These are phyloP conservation scores for Carpinus fangiana DNA, from an alignment of 306 rosid species.

Conservation along the genomic window DNA sequence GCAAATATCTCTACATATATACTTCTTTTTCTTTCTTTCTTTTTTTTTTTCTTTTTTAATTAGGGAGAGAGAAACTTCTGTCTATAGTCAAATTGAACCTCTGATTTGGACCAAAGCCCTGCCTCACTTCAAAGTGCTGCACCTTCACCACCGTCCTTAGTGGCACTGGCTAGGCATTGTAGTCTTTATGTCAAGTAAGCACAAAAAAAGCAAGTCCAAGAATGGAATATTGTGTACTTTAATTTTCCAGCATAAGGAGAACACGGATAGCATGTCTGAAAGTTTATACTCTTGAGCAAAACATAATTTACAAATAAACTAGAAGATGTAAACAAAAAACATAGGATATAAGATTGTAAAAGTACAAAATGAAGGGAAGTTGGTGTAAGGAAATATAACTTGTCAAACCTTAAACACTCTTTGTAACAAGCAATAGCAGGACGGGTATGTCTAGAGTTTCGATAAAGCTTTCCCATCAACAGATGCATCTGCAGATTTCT, in stretches of 20 bases:
- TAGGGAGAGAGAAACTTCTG: background rate
- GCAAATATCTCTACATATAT: background rate
- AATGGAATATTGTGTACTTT: background rate
- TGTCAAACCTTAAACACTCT: conserved; percentile 88
- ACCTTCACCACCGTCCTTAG: conserved; percentile 5
- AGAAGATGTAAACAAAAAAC: background rate
- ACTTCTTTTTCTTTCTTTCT: too few relatives aligned
- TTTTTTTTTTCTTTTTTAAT: too few relatives aligned
- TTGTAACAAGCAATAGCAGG: conserved; percentile 87
- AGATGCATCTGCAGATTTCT: conserved; percentile 87
- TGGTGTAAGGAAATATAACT: conserved; percentile 7
- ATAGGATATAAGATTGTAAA: background rate
- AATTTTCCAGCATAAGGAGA: conserved; percentile 1
- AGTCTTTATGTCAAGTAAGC: conserved; percentile 12
- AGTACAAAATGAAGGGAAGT: conserved; percentile 25
- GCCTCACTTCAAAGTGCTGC: conserved; percentile 13
- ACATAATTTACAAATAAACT: conserved; percentile 1
- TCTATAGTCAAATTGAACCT: conserved; percentile 5
- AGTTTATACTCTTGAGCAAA: conserved; percentile 11
- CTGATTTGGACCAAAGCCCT: conserved; percentile 14
- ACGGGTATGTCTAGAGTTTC: conserved; percentile 81
- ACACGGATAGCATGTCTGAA: conserved; percentile 10
- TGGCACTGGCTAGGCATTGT: conserved; percentile 19
- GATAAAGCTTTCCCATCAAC: conserved; percentile 84
- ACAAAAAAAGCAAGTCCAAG: background rate